These are phyloP conservation scores for Cutaneotrichosporon curvatum DNA, from an alignment of 1,284 basidiomycete genomes.

Conservation along the genomic window DNA sequence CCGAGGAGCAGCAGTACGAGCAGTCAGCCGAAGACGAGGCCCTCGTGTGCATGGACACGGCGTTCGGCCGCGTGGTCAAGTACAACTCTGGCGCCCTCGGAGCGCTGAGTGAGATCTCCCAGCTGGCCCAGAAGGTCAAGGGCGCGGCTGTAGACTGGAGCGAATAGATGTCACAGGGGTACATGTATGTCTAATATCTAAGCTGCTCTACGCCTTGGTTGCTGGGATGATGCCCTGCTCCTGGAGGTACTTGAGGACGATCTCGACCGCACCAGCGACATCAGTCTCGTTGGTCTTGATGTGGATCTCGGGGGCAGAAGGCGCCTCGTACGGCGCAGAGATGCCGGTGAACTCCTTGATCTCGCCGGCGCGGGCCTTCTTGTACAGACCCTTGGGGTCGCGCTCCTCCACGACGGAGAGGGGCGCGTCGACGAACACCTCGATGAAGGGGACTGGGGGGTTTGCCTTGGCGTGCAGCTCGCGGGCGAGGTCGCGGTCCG, in stretches of 20 bases:
- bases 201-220: slow-evolving; percentile 8
- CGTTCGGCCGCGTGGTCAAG: slow-evolving; percentile 11
- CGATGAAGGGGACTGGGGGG: slow-evolving; percentile 67
- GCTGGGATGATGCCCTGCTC: slow-evolving; percentile 48
- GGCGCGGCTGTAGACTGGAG: slow-evolving; percentile 5
- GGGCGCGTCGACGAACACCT: slow-evolving; percentile 92
- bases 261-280: slow-evolving; percentile 70
- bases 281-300: slow-evolving; percentile 78
- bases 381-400: slow-evolving; percentile 97
- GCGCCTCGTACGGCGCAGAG: slow-evolving; percentile 93
- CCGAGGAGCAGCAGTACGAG: slow-evolving; percentile 15
- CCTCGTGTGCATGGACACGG: slow-evolving; percentile 14
- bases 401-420: slow-evolving; percentile 79
- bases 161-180: neutral
- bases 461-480: slow-evolving; percentile 65
- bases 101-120: slow-evolving; percentile 6
- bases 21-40: slow-evolving; percentile 15
- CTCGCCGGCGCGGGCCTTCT: slow-evolving; percentile 90
- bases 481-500: slow-evolving; percentile 78
- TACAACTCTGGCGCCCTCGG: slow-evolving; percentile 9
- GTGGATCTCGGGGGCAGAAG: slow-evolving; percentile 80
- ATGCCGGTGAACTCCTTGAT: slow-evolving; percentile 87
- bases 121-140: slow-evolving; percentile 11
- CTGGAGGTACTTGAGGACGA: slow-evolving; percentile 75
- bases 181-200: neutral